Base-by-base conservation (phyloP, 768 basidiomycete species). In the Hemileccinum impolitum region DNA sequence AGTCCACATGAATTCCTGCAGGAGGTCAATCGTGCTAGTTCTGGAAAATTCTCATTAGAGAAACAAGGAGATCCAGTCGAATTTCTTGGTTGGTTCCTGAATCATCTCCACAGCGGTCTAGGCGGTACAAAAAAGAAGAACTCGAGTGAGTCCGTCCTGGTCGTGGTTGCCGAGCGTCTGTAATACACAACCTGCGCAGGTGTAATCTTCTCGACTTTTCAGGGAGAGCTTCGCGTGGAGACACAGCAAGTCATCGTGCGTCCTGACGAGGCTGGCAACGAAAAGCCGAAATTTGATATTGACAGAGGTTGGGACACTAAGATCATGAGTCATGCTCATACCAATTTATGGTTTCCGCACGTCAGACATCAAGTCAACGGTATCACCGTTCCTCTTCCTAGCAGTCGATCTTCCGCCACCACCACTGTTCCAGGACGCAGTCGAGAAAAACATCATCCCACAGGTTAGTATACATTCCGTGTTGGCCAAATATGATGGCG, bases 1-100 rank as follows among this genome's bases (percentile, higher is more conserved):
- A 90, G 87, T 57, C 96, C 96, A n/a, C 96, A 99, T 66, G 96
- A 99, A 66, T 94, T 98, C 66, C 71, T 99, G 48, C 96, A 99
- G 69, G 96, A 98, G 70, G 94, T 98, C 47, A 86, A 87, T 57
- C 79, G 92, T 55, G 86, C 87, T 42, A 94, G 91, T 61, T 79
- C 73, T 39, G 94, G 91, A 14, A 93, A 91, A 71, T 98, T 94
- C 72, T 84, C 90, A 53, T 76, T 97, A 56, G 94, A 95, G 61
- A 78, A 89, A 63, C 92, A 94, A 70, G 96, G 96, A 1, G 96
- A 99, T 66, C 96, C 96, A 13, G 84, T 91, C 2, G 96, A 97
- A 60, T 99, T 98, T 63, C 70, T 99, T 37, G 84, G 91, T 26
- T 99, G 96, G 96, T 66, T 99, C 54, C 76, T 99, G 45, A 98